Percentiles rank a stretch among this genome's conserved stretches.
phyloP scores from a whole-genome alignment of 768 basidiomycete species.

The Pholiota molesta region DNA sequence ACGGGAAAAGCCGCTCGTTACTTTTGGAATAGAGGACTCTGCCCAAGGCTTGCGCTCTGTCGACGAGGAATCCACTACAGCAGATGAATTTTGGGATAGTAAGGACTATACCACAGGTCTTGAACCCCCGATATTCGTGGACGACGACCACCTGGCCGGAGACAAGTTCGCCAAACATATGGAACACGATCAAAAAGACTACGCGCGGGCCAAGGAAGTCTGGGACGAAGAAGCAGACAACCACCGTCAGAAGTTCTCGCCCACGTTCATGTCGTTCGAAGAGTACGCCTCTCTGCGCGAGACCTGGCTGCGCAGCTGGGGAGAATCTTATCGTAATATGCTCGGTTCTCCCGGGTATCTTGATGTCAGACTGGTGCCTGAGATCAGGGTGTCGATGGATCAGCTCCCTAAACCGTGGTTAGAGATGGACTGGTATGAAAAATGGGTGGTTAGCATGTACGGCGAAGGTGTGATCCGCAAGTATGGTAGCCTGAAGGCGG shows the following conservation, averaged over 20 bases:
- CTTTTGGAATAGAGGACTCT: constrained; percentile 1
- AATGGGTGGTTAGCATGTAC: constrained; percentile 41
- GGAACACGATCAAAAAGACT: constrained; percentile 27
- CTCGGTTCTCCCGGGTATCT: constrained; percentile 18
- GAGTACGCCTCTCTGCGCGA: constrained; percentile 30
- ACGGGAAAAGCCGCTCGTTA: constrained; percentile 16
- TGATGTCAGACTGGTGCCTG: not conserved
- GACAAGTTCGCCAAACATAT: constrained; percentile 24
- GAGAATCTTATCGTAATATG: constrained; percentile 26
- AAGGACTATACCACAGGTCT: not conserved
- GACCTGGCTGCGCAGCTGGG: constrained; percentile 26
- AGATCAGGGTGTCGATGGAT: constrained; percentile 6
- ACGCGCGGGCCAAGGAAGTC: constrained; percentile 25
- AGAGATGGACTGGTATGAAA: constrained; percentile 30
- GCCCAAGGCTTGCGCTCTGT: not conserved
- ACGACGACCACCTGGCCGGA: constrained; percentile 18
- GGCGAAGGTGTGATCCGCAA: constrained; percentile 41
- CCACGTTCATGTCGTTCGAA: constrained; percentile 32
- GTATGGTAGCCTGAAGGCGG: constrained; percentile 42
- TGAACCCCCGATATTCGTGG: constrained; percentile 13
- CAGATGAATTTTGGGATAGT: not conserved
- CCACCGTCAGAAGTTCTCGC: not conserved
- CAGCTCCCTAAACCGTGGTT: constrained; percentile 11
- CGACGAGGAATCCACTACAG: constrained; percentile 10
- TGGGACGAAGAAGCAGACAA: constrained; percentile 25